Base-by-base conservation (phyloP, 177 flowering plant species). In the Vitis hybrid region DNA sequence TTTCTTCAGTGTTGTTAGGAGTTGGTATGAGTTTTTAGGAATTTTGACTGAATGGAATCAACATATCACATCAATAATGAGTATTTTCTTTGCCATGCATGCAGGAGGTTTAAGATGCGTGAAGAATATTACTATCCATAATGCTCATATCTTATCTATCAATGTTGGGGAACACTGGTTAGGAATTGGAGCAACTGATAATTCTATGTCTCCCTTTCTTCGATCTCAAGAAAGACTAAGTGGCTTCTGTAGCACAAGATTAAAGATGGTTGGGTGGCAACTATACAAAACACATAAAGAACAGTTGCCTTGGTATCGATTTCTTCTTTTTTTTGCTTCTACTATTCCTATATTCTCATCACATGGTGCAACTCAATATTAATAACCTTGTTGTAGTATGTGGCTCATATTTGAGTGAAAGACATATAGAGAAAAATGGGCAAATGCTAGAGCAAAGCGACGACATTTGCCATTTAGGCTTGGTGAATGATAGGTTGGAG, bases 181-280 rank as follows among this genome's bases (percentile, higher is more conserved):
- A 64, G 97, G 97, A n/a, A 85, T 96, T 64, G 99, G 97, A 72
- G 97, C 98, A 61, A 91, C 97, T 39, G 99, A 96, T 83, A 96
- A 93, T 73, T 93, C 99, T 50, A 93, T 93, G 99, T 96, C 99
- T 68, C 97, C 93, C 26, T 93, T 86, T 62, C 90, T 93, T 78
- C 97, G 98, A 21, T 95, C 97, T 74, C 97, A 93, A 84, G 99
- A 94, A 78, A 88, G 96, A 76, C 86, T 88, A 60, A 92, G 97
- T 62, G 85, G 95, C 51, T 72, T 92, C 61, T 82, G 97, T 64
- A 76, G 80, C 71, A 15, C 90, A 15, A 97, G 93, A n/a, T 80
- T 94, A 58, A 91, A 87, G 85, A 80, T 82, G 81, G 74, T 86
- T 18, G 95, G 97, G 57, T 96, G 99, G 99, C 99, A 96, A 75